phyloP scores from a whole-genome alignment of 345 rosid genomes.

The Garcia nutans region DNA sequence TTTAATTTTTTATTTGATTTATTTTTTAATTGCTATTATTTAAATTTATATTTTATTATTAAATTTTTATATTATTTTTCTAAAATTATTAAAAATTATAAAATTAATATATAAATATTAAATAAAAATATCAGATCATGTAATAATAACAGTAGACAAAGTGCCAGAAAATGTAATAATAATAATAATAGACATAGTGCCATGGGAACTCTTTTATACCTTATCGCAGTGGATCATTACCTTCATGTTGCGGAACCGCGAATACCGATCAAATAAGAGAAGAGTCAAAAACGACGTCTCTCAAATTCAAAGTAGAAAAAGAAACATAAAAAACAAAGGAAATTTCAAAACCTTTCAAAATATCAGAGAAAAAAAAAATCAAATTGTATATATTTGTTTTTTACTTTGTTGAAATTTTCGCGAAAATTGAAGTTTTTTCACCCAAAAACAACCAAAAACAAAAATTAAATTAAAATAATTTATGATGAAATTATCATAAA shows the following conservation, averaged over 20 bases:
- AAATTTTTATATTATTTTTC: no score
- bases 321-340: neutral
- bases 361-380: neutral
- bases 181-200: no score
- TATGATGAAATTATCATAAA: constrained; percentile 9
- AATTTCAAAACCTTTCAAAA: constrained; percentile 1
- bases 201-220: neutral
- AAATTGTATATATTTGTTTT: neutral
- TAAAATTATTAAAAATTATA: no score
- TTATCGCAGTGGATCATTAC: neutral
- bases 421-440: neutral
- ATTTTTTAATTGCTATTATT: no score
- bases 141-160: no score
- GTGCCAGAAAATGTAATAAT: neutral
- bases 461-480: neutral
- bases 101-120: no score
- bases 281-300: constrained; percentile 18
- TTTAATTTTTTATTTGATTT: no score
- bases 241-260: neutral
- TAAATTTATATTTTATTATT: no score
- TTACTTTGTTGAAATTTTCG: neutral
- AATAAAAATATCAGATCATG: no score
- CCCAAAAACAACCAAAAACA: neutral
- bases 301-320: neutral
- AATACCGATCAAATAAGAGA: constrained; percentile 1